These are phyloP conservation scores for Penicillium pulvis DNA, from an alignment of 495 filamentous ascomycete genomes.

Conservation along the genomic window DNA sequence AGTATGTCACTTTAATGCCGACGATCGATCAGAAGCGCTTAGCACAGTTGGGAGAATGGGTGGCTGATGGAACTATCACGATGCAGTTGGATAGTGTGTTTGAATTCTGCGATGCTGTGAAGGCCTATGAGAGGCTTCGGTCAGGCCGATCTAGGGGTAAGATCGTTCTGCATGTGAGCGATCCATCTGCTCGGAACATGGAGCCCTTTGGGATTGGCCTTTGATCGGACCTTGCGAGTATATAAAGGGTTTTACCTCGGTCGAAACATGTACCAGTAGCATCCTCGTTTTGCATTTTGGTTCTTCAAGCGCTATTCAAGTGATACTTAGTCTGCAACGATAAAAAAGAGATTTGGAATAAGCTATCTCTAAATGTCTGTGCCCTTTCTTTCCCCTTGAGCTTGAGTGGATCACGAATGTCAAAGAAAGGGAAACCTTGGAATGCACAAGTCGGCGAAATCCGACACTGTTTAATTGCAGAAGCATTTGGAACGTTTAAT, in stretches of 20 bases:
- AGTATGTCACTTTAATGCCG: conserved; percentile 46
- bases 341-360: no score
- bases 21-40: conserved; percentile 50
- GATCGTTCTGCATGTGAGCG: conserved; percentile 61
- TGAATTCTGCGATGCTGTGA: conserved; percentile 60
- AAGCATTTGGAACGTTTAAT: no score
- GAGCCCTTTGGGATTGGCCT: conserved; percentile 11
- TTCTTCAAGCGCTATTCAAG: background rate
- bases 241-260: background rate
- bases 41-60: conserved; percentile 56
- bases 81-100: conserved; percentile 62
- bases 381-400: no score
- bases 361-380: no score
- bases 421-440: no score
- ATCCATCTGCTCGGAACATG: background rate
- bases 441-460: no score
- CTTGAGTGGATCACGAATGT: no score
- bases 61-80: conserved; percentile 62
- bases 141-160: conserved; percentile 66
- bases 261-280: no score
- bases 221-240: background rate
- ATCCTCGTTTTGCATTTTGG: no score
- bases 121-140: conserved; percentile 66
- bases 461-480: no score
- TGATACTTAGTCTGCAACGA: no score